A percentile compares a stretch with the other conserved stretches of the same genome.
These are phyloP conservation scores for Oropetium thomaeum DNA, from an alignment of 176 grass and related monocot genomes.

Conservation along the genomic window DNA sequence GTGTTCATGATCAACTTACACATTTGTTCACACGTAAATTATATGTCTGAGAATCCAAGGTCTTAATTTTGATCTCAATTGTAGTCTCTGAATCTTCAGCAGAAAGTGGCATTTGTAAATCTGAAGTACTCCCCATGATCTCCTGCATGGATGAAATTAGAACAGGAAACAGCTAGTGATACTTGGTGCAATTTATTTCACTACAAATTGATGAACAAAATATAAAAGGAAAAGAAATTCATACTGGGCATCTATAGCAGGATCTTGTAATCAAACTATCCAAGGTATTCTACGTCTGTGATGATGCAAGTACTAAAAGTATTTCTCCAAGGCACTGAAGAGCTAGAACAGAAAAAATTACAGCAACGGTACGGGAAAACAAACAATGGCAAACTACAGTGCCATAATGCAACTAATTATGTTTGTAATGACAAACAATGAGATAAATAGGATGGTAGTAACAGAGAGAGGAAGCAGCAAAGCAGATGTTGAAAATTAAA, in stretches of 20 bases:
- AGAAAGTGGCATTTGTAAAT: constrained; percentile 48
- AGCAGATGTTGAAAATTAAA: background rate
- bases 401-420: background rate
- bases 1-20: constrained; percentile 55
- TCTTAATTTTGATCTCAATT: constrained; percentile 98
- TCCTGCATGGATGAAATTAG: constrained; percentile 19
- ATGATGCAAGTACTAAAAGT: background rate
- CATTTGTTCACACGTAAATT: constrained; percentile 85
- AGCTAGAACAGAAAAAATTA: background rate
- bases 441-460: background rate
- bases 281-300: background rate
- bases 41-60: constrained; percentile 95
- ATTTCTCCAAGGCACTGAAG: background rate
- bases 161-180: background rate
- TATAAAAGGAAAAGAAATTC: background rate
- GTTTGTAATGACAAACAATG: background rate
- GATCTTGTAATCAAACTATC: background rate
- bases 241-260: constrained; percentile 1
- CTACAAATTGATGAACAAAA: background rate
- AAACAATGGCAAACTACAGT: background rate
- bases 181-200: background rate
- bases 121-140: constrained; percentile 51
- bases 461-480: background rate
- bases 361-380: constrained; percentile 7
- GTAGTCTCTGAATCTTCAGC: constrained; percentile 48